Percentiles rank a stretch among this genome's conserved stretches.
phyloP scores from a whole-genome alignment of 169 alveolate species.

The Eimeria tenella region DNA sequence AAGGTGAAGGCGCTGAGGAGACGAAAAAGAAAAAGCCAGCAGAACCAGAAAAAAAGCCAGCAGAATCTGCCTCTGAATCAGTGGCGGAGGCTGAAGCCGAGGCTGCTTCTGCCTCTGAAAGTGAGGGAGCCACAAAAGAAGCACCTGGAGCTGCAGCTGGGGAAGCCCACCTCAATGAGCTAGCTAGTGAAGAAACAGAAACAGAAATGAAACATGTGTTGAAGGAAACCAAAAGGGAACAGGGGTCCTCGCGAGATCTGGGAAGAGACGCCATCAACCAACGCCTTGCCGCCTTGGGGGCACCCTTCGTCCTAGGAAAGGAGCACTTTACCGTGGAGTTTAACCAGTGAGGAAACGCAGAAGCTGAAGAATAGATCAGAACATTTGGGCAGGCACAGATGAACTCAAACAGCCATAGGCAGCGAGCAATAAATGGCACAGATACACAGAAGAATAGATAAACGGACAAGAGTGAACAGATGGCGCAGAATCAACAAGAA shows the following conservation, averaged over 20 bases:
- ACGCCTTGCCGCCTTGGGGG: background rate
- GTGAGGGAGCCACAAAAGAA: background rate
- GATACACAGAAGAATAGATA: background rate
- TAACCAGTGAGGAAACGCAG: background rate
- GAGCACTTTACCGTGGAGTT: conserved; percentile 7
- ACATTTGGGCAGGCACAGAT: background rate
- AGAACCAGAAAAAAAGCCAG: conserved; percentile 6
- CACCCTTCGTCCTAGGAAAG: conserved; percentile 20
- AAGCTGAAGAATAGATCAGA: background rate
- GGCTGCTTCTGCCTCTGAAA: background rate
- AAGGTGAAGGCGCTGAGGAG: background rate
- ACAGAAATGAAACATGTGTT: background rate
- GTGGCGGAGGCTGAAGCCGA: background rate
- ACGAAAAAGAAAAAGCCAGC: background rate
- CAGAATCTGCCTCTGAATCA: background rate
- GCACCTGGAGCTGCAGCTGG: background rate
- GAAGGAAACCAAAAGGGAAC: background rate
- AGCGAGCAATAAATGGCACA: background rate
- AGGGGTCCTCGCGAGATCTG: background rate
- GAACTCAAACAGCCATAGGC: background rate
- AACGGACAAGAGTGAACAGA: background rate
- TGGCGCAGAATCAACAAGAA: background rate
- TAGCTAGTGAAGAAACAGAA: background rate
- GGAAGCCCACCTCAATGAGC: background rate
- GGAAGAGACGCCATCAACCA: background rate